Base-by-base conservation (phyloP, 2,329 filamentous ascomycete species). In the Clonostachys chloroleuca region DNA sequence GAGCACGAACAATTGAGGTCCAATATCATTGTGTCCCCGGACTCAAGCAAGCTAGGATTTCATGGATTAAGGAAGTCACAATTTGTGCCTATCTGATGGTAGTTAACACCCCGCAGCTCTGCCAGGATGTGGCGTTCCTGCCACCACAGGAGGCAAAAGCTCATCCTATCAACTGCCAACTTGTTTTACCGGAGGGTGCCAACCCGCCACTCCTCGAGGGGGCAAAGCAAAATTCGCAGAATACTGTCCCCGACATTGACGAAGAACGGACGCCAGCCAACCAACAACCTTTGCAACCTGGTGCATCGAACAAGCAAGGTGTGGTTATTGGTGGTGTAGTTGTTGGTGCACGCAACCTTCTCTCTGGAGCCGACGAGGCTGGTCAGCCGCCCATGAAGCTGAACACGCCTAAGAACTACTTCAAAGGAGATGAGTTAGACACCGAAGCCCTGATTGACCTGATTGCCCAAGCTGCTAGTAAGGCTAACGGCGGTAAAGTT, bases 61-160 rank as follows among this genome's bases (percentile, higher is more conserved):
- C 86, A 40, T 91, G 89, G 83, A 95, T 96, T 67, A 96, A 96
- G 65, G 92, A 96, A 64, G 83, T 92, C 2, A 87, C 86, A 4
- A 96, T 90, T 12, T 96, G 92, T 68, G 83, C 89, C 12, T 96
- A 96, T 62, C 75, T 96, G 46, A 96, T 96, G 91, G 83, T 95
- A 34, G 81, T 96, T 52, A 87, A 95, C 62, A 96, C 92, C 0
- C 89, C 91, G 0, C 84, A 90, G 1, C 80, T 96, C 12, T 96
- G 92, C 69, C 82, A 86, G 60, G 92, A 96, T 55, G 81, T 89
- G 10, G 90, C 90, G 10, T 96, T 96, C 63, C 73, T 87, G 46
- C 91, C 92, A 0, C 89, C 90, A 0, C 83, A 87, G 56, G 85
- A 89, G 51, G 86, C 87, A 47, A 80, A 81, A 49, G 84, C 89